Conservation (phyloP, 257 asterid species). For the Nicotiana tabacum region DNA sequence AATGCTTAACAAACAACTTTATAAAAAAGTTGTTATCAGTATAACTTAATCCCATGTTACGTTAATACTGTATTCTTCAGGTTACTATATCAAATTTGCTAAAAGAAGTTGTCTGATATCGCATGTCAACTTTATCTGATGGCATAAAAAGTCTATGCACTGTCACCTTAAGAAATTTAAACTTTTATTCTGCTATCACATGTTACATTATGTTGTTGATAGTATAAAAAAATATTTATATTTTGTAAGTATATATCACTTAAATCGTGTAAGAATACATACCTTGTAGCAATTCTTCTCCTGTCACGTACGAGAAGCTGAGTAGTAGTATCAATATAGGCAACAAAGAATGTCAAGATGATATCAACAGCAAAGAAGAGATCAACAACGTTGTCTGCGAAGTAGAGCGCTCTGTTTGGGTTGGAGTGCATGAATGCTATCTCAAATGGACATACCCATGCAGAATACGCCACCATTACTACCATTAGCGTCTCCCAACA, state of each 20-base stretch:
- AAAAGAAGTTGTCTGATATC: neutral
- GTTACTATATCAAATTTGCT: no score
- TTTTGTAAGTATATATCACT: neutral
- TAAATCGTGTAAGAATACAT: neutral
- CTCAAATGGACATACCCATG: conserved; percentile 81
- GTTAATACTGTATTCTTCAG: no score
- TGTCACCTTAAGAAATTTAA: neutral
- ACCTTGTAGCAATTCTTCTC: conserved; percentile 63
- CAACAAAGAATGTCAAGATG: conserved; percentile 71
- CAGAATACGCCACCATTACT: conserved; percentile 64
- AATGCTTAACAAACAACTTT: no score
- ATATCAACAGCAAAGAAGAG: conserved; percentile 64
- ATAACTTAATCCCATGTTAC: no score
- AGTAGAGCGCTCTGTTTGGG: conserved; percentile 28
- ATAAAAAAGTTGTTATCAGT: no score
- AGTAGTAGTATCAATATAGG: conserved; percentile 67
- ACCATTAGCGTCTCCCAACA: conserved; percentile 91
- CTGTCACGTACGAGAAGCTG: conserved; percentile 58
- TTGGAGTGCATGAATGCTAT: conserved; percentile 53
- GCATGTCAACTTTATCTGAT: no score
- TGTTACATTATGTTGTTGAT: neutral
- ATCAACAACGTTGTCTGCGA: conserved; percentile 59
- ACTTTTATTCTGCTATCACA: neutral
- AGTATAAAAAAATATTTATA: no score
- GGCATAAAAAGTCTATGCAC: neutral